A percentile compares a stretch with the other conserved stretches of the same genome.
phyloP scores from a whole-genome alignment of 345 rosid species.

The Arabis hirsuta region DNA sequence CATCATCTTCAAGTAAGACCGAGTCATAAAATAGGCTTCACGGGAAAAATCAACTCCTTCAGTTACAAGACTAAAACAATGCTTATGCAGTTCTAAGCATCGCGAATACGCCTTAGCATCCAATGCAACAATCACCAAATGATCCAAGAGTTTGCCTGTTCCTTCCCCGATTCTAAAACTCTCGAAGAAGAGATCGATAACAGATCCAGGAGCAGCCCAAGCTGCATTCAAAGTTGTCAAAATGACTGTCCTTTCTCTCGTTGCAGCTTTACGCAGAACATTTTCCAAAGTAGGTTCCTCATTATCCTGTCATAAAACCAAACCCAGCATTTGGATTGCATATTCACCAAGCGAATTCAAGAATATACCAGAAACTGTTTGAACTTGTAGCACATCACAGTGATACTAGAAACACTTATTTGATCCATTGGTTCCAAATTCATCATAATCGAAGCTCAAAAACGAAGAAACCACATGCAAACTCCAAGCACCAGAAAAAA shows the following conservation, averaged over 20 bases:
- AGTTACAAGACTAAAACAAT: conserved; percentile 72
- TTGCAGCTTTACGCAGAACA: conserved; percentile 65
- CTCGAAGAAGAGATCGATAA: conserved; percentile 71
- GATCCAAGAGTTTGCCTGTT: conserved; percentile 64
- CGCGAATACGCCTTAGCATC: conserved; percentile 68
- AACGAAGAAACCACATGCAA: background rate
- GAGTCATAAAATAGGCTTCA: conserved; percentile 86
- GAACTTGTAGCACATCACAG: too few relatives aligned
- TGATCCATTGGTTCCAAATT: conserved; percentile 1
- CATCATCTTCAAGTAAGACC: conserved; percentile 83
- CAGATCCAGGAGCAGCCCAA: conserved; percentile 70
- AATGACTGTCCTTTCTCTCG: conserved; percentile 63
- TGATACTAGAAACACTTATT: background rate
- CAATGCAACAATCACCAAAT: conserved; percentile 73
- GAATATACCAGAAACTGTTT: background rate
- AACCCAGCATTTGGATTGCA: conserved; percentile 15
- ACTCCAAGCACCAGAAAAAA: background rate
- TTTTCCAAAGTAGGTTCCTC: conserved; percentile 56
- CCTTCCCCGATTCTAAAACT: conserved; percentile 73
- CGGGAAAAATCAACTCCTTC: conserved; percentile 65
- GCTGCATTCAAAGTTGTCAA: conserved; percentile 81
- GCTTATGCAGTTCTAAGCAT: conserved; percentile 56
- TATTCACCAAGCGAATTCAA: background rate
- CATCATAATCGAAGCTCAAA: background rate
- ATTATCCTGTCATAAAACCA: background rate